Evolutionary conservation across 1,139 yeast genomes (phyloP).

Genomic region (Arxiozyma telluris): DNA sequence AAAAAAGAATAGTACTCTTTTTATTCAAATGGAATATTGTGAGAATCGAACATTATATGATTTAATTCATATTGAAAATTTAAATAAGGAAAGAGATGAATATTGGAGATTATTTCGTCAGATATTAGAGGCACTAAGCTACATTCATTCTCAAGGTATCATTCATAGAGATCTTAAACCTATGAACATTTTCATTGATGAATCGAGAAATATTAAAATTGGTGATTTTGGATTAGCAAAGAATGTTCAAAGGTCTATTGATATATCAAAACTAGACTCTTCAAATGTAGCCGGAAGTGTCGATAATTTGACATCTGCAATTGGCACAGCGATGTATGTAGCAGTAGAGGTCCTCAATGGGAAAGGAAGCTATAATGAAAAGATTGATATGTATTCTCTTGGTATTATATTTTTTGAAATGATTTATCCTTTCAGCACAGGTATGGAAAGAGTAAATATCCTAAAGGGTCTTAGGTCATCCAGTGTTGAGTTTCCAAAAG

Average conservation of each 20-base stretch:
- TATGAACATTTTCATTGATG: constrained; percentile 89
- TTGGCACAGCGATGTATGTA: constrained; percentile 88
- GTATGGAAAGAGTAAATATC: constrained; percentile 82
- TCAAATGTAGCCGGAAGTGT: constrained; percentile 30
- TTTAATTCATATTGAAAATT: constrained; percentile 63
- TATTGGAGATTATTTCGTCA: constrained; percentile 89
- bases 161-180: constrained; percentile 96
- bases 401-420: constrained; percentile 94
- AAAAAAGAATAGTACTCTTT: constrained; percentile 44
- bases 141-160: constrained; percentile 88
- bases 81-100: constrained; percentile 64
- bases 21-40: constrained; percentile 96
- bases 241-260: constrained; percentile 48
- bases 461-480: constrained; percentile 53
- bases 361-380: constrained; percentile 70
- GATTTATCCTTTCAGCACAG: constrained; percentile 74
- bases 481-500: constrained; percentile 55
- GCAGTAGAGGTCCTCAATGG: constrained; percentile 77
- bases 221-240: constrained; percentile 98
- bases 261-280: constrained; percentile 30
- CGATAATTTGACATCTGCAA: constrained; percentile 84
- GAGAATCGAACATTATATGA: constrained; percentile 86
- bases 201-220: constrained; percentile 76
- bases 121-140: constrained; percentile 79
- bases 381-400: constrained; percentile 90